A percentile compares a stretch with the other conserved stretches of the same genome.
These are phyloP conservation scores for Ilyonectria destructans DNA, from an alignment of 2,329 filamentous ascomycete genomes.

Conservation along the genomic window DNA sequence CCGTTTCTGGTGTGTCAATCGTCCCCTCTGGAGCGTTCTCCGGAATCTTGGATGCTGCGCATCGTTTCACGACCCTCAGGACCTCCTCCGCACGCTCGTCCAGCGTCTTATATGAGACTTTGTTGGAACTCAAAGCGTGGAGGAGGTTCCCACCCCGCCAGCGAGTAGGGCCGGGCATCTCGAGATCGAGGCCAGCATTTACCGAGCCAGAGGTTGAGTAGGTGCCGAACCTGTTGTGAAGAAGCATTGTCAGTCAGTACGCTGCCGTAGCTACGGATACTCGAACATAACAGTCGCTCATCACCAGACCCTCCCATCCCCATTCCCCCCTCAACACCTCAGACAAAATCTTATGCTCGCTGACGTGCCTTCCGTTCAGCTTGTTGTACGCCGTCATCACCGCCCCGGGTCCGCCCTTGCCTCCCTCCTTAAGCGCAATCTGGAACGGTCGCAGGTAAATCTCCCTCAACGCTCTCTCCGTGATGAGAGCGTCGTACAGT, in stretches of 20 bases:
- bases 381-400: conserved; percentile 41
- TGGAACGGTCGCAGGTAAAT: conserved; percentile 15
- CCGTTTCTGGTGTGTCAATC: too few relatives aligned
- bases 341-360: conserved; percentile 30
- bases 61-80: too few relatives aligned
- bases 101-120: too few relatives aligned
- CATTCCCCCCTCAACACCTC: conserved; percentile 42
- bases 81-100: too few relatives aligned
- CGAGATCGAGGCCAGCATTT: conserved; percentile 50
- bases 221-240: too few relatives aligned
- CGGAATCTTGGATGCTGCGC: too few relatives aligned
- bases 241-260: too few relatives aligned
- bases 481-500: too few relatives aligned
- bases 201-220: conserved; percentile 48
- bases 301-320: conserved; percentile 47
- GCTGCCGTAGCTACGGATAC: too few relatives aligned
- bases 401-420: not conserved
- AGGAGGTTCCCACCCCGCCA: too few relatives aligned
- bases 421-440: not conserved
- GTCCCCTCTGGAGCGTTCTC: too few relatives aligned
- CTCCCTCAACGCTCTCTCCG: conserved; percentile 8
- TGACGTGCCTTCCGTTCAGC: conserved; percentile 35
- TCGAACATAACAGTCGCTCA: conserved; percentile 51
- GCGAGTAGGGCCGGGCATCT: conserved; percentile 43
- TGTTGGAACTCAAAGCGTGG: too few relatives aligned